Evolutionary conservation across 306 rosid species (phyloP).

Genomic region (Acacia confusa): DNA sequence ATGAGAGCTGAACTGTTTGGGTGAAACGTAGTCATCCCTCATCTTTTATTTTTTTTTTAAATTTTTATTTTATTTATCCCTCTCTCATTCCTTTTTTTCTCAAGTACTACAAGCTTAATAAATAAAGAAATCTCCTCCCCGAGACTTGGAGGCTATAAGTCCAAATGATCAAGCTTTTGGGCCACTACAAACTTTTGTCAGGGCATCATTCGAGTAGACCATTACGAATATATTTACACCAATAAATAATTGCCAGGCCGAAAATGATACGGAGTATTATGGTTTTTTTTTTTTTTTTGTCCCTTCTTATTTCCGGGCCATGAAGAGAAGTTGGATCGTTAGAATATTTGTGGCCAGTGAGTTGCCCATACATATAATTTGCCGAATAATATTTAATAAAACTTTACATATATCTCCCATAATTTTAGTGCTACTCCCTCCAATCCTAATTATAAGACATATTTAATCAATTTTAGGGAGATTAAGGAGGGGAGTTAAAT

Average conservation of each 20-base stretch:
- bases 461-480: too few relatives aligned
- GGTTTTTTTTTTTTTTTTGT: too few relatives aligned
- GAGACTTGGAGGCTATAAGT: background rate
- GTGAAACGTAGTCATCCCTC: background rate
- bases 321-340: too few relatives aligned
- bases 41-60: background rate
- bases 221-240: background rate
- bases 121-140: background rate
- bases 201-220: background rate
- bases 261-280: too few relatives aligned
- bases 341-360: too few relatives aligned
- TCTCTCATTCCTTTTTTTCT: background rate
- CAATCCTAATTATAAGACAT: too few relatives aligned
- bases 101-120: background rate
- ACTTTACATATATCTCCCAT: too few relatives aligned
- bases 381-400: too few relatives aligned
- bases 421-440: too few relatives aligned
- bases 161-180: background rate
- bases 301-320: background rate
- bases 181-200: background rate
- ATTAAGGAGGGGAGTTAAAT: too few relatives aligned
- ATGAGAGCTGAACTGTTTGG: constrained; percentile 3
- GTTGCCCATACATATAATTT: too few relatives aligned
- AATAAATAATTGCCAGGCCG: background rate
- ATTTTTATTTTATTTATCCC: background rate